Evolutionary conservation across 768 basidiomycete species (phyloP).

Genomic region (Amanita pseudoporphyria): DNA sequence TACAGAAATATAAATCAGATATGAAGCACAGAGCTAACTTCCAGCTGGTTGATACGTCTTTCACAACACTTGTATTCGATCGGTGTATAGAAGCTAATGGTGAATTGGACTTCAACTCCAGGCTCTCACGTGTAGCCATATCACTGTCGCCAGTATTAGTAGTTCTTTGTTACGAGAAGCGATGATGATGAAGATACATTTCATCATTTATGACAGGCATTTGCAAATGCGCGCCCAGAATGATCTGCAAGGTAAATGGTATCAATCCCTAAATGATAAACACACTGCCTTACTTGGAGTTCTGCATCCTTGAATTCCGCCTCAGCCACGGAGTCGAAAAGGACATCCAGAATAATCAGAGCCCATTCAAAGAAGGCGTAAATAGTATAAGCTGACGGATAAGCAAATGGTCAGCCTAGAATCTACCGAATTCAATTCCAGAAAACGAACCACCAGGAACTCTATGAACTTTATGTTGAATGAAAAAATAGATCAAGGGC

Average conservation of each 20-base stretch:
- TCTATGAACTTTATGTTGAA: conserved; percentile 74
- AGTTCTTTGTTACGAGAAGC: conserved; percentile 25
- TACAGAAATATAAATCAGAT: conserved; percentile 50
- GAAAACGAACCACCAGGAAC: conserved; percentile 63
- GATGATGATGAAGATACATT: conserved; percentile 38
- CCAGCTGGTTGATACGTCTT: neutral
- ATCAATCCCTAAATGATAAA: neutral
- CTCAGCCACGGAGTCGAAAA: conserved; percentile 61
- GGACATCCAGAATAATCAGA: conserved; percentile 63
- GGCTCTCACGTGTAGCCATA: neutral
- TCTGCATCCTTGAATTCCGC: conserved; percentile 46
- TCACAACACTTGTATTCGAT: neutral
- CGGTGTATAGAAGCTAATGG: neutral
- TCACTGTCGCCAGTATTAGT: conserved; percentile 6
- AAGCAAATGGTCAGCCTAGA: neutral
- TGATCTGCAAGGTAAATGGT: conserved; percentile 10
- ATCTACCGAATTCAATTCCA: neutral
- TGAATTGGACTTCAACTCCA: neutral
- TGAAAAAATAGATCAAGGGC: conserved; percentile 76
- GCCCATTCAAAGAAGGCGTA: conserved; percentile 89
- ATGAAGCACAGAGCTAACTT: conserved; percentile 18
- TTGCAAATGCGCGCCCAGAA: conserved; percentile 12
- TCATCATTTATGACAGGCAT: conserved; percentile 16
- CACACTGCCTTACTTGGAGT: conserved; percentile 36
- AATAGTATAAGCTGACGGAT: conserved; percentile 60